phyloP scores from a whole-genome alignment of 2,329 filamentous ascomycete species.

The Alternaria dauci region DNA sequence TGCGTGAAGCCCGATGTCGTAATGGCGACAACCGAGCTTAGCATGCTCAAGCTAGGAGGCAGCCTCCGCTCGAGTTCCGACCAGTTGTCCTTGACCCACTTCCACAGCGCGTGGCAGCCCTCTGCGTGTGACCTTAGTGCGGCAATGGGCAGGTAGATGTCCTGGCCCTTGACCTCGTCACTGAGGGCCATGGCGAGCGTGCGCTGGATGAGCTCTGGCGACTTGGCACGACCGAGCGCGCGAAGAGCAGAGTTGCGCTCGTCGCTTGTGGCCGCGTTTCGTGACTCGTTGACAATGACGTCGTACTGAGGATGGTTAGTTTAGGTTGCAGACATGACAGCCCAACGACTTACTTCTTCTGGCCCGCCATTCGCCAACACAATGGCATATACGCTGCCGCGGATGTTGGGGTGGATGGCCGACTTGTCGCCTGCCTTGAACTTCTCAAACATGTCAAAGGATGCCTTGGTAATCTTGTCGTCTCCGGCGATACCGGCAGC shows the following conservation, averaged over 20 bases:
- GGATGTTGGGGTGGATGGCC: conserved; percentile 91
- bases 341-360: conserved; percentile 68
- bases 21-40: conserved; percentile 83
- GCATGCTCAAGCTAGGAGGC: conserved; percentile 85
- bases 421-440: conserved; percentile 79
- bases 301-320: conserved; percentile 68
- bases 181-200: conserved; percentile 79
- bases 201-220: conserved; percentile 80
- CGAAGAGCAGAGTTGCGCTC: conserved; percentile 93
- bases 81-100: conserved; percentile 89
- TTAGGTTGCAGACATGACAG: not conserved
- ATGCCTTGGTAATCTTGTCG: conserved; percentile 76
- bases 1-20: conserved; percentile 83
- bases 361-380: conserved; percentile 83
- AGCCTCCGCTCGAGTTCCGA: conserved; percentile 81
- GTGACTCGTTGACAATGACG: conserved; percentile 76
- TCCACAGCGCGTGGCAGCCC: conserved; percentile 82
- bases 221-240: conserved; percentile 78
- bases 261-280: conserved; percentile 77
- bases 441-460: conserved; percentile 89
- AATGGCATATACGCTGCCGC: conserved; percentile 85
- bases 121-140: conserved; percentile 79
- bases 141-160: conserved; percentile 87
- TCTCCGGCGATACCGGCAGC: conserved; percentile 83
- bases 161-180: conserved; percentile 89